Evolutionary conservation across 164 flowering plant species (phyloP).

Genomic region (Dillenia turbinata): DNA sequence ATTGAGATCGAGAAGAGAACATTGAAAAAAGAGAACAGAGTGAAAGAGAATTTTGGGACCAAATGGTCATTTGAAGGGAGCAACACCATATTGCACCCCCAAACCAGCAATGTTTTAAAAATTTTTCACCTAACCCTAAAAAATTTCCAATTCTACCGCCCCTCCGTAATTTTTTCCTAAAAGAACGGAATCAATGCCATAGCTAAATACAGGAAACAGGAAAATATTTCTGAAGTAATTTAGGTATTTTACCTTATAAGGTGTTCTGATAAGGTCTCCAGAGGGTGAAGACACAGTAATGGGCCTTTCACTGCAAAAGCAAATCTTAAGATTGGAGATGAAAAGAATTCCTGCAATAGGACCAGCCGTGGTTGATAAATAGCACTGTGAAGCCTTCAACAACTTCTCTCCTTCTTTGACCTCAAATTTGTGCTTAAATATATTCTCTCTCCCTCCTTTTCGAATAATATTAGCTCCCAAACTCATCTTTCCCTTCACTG

Average conservation of each 20-base stretch:
- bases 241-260: conserved; percentile 33
- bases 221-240: too few species aligned
- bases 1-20: too few species aligned
- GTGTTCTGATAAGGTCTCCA: conserved; percentile 26
- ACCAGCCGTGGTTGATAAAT: conserved; percentile 49
- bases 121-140: too few species aligned
- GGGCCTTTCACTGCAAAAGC: conserved; percentile 47
- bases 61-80: too few species aligned
- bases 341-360: conserved; percentile 59
- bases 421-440: conserved; percentile 29
- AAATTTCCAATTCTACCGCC: too few species aligned
- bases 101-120: too few species aligned
- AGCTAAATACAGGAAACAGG: too few species aligned
- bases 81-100: too few species aligned
- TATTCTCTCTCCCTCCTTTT: conserved; percentile 38
- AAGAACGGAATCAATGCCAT: too few species aligned
- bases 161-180: too few species aligned
- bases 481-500: conserved; percentile 43
- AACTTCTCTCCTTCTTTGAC: conserved; percentile 38
- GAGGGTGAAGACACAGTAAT: conserved; percentile 25
- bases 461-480: conserved; percentile 40
- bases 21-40: too few species aligned
- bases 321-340: conserved; percentile 37
- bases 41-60: too few species aligned
- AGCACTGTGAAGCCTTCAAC: conserved; percentile 44